Base-by-base conservation (phyloP, 345 rosid genomes). In the Barbarea vulgaris region DNA sequence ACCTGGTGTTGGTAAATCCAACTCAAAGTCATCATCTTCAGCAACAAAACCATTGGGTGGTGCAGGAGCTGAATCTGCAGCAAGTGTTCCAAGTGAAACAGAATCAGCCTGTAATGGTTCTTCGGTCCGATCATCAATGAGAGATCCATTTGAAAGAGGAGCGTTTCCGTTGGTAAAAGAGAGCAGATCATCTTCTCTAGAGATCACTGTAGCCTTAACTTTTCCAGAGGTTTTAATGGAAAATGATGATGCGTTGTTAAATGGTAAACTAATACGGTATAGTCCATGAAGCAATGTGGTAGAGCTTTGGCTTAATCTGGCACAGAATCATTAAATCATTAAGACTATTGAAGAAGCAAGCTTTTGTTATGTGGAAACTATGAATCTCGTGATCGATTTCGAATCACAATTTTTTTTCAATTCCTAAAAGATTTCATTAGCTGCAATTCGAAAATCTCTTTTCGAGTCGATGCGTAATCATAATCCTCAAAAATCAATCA, bases 1-100 rank as follows among this genome's bases (percentile, higher is more conserved):
- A 21, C 97, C 94, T 51, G 72, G 81, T 0, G 96, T 87, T 33
- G 97, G 96, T 19, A 46, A 69, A 79, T 93, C 97, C 84, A 84
- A 82, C 55, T 91, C 92, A 81, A 44, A 87, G 36, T 83, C 94
- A 80, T 88, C 94, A 79, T 80, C 82, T 48, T 84, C 87, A 27
- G 72, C 3, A 28, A 84, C 77, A 60, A 89, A 88, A 44, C 81
- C 84, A 78, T 66, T 79, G 46, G 77, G 50, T 64, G 67, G 18
- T 69, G 52, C 61, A 47, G 81, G 27, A 59, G 81, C 79, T 21
- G 85, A 71, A 78, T 85, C 87, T 4, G 87, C 85, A 18, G 85
- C 68, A 56, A 87, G 81, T 9, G 82, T 54, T 79, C 82, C 88
- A 41, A 84, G 79, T 18, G 79, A 81, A 63, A 68, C 48, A 2